Base-by-base conservation (phyloP, 441 rosid genomes). In the Hypseocharis bilobata region DNA sequence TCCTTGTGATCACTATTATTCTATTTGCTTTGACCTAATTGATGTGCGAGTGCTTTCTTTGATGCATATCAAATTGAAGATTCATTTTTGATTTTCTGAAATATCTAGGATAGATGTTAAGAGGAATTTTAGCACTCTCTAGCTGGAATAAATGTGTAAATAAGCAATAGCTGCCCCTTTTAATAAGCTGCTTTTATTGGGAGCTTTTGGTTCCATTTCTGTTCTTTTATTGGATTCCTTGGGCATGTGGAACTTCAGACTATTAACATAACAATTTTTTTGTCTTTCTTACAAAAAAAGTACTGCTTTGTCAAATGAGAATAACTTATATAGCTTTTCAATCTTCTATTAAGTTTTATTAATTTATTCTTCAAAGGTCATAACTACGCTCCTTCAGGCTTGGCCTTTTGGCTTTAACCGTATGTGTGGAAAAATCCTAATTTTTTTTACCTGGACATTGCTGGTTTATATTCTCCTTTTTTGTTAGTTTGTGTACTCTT, bases 1-100 rank as follows among this genome's bases (percentile, higher is more conserved):
- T 52, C 45, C 60, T 25, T 29, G 47, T 71, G 70, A 22, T 65
- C 34, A 70, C 29, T 69, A 40, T 29, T 51, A 52, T 49, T n/a
- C 14, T 40, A 42, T 62, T 6, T 47, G 23, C 6, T 6, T 17
- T 47, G 55, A 0, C 16, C 55, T 7, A 17, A 19, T 22, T 52
- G 58, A 25, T 10, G 7, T 11, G 23, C 1, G 10, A 7, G 55
- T 47, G 55, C 10, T 47, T 47, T 17, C n/a, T n/a, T 6, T n/a
- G 16, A 19, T 47, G 55, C 7, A 5, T 36, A 10, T 10, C 6
- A 7, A 36, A 6, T 47, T 47, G 22, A 47, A 38, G 44, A 20
- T 19, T 47, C 16, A 17, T 47, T 47, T 17, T 6, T 19, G 55
- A 47, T 7, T 47, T 47, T 47, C 55, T 7, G 2, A 25, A 47